A percentile compares a stretch with the other conserved stretches of the same genome.
Conservation (phyloP, 495 filamentous ascomycete genomes). For the Aspergillus bridgeri region DNA sequence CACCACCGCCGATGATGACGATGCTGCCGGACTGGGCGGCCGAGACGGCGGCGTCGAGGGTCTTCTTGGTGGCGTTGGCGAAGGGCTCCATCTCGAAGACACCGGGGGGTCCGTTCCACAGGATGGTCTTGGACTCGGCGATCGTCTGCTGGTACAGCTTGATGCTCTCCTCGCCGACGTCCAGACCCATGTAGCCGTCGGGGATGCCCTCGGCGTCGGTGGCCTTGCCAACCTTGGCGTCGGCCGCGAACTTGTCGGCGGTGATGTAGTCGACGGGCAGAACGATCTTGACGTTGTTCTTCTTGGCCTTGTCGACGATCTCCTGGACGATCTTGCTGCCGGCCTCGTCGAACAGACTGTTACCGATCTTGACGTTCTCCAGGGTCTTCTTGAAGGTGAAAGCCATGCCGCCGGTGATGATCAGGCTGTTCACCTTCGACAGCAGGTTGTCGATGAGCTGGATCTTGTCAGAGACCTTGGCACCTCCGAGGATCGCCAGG, state of each 20-base stretch:
- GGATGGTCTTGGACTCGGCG: constrained; percentile 85
- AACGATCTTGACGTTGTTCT: constrained; percentile 89
- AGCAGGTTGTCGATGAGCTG: constrained; percentile 98
- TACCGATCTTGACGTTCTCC: constrained; percentile 84
- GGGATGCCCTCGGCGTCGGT: constrained; percentile 89
- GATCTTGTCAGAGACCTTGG: constrained; percentile 99
- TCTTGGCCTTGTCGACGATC: constrained; percentile 92
- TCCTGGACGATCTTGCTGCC: constrained; percentile 88
- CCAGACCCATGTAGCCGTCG: constrained; percentile 95
- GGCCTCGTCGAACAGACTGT: constrained; percentile 89
- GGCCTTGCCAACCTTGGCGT: constrained; percentile 76
- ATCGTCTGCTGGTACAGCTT: constrained; percentile 84
- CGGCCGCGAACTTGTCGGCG: constrained; percentile 86
- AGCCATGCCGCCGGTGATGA: constrained; percentile 97
- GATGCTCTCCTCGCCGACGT: constrained; percentile 84
- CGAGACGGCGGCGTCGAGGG: constrained; percentile 77
- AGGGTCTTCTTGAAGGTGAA: constrained; percentile 99
- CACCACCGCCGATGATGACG: constrained; percentile 97
- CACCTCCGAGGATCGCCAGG: constrained; percentile 96
- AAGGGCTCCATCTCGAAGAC: constrained; percentile 98
- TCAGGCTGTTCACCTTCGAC: constrained; percentile 91
- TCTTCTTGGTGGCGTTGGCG: constrained; percentile 83
- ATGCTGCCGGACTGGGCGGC: constrained; percentile 79
- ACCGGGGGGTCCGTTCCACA: constrained; percentile 97
- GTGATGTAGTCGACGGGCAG: constrained; percentile 94